Evolutionary conservation across 176 grass and related monocot genomes (phyloP), one percentile per base, ranked within the genome.

Genomic region (Carex myosuroides): DNA sequence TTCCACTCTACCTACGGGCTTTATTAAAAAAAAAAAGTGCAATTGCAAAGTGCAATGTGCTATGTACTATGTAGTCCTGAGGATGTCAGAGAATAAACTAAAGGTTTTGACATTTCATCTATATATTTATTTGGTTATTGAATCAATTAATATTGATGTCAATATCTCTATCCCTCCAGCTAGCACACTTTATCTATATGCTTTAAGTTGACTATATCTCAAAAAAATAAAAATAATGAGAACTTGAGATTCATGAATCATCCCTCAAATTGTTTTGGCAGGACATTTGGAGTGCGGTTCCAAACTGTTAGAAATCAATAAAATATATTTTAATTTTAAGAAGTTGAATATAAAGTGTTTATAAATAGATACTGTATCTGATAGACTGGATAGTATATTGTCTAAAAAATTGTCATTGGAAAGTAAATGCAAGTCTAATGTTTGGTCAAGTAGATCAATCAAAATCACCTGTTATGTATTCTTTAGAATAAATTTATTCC

Each of bases 371-470:
- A 41, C 3, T 22, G 3, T 50, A 74, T 24, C 20, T 74, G 41
- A 50, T 48, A 22, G n/a, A 73, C 39, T 73, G 46, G 46, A 11
- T 48, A 11, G 46, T 48, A 11, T 10, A 8, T 20, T 50, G 42
- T 73, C 11, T 48, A 50, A 24, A 50, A 24, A 73, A 50, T 73
- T 50, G 42, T 10, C 16, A 24, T 21, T 74, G 12, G 20, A 52
- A 74, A 46, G 48, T 72, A 42, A 72, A 72, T 74, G 20, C 70
- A 52, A 52, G 41, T 52, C 70, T 20, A 21, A 3, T 0, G 70
- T 74, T 74, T 46, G 70, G n/a, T 74, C 42, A 74, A 48, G n/a
- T 74, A 24, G 70, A 74, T 74, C 44, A 50, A 74, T 74, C 42
- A 13, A 50, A 70, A 48, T 52, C 70, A 74, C 50, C 18, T 24